Evolutionary conservation across 306 rosid species (phyloP).

Genomic region (Potentilla sterilis): DNA sequence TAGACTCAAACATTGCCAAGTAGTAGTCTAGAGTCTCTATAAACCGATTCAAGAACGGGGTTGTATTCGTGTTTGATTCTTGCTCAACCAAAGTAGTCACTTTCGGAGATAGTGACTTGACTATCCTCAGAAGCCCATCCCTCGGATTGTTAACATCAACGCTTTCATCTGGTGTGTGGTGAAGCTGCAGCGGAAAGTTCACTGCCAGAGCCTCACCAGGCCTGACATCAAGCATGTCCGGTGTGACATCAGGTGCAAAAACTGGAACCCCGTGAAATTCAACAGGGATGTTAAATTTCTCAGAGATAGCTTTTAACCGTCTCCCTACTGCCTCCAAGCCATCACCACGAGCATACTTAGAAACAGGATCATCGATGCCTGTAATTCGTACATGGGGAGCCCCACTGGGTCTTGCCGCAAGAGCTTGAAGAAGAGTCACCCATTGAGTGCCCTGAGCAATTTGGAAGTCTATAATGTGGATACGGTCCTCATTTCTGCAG

Average conservation of each 20-base stretch:
- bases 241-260: conserved; percentile 59
- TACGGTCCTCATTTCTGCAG: conserved; percentile 69
- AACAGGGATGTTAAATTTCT: conserved; percentile 63
- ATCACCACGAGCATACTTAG: conserved; percentile 75
- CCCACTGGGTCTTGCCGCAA: conserved; percentile 86
- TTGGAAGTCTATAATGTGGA: conserved; percentile 93
- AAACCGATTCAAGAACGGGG: conserved; percentile 76
- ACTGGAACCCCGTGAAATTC: conserved; percentile 82
- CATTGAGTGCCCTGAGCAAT: conserved; percentile 90
- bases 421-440: conserved; percentile 96
- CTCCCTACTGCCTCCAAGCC: conserved; percentile 64
- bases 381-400: conserved; percentile 86
- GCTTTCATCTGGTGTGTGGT: conserved; percentile 96
- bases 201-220: conserved; percentile 89
- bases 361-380: conserved; percentile 79
- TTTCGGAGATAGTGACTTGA: conserved; percentile 74
- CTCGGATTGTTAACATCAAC: conserved; percentile 82
- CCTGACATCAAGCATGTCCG: conserved; percentile 69
- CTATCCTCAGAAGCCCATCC: conserved; percentile 76
- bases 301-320: conserved; percentile 55
- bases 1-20: conserved; percentile 87
- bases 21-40: conserved; percentile 79
- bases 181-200: conserved; percentile 90
- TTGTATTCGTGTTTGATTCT: conserved; percentile 94
- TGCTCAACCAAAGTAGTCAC: conserved; percentile 88